These are phyloP conservation scores for Cyclotella kingstonii DNA, from an alignment of 108 stramenopile genomes.

Conservation along the genomic window DNA sequence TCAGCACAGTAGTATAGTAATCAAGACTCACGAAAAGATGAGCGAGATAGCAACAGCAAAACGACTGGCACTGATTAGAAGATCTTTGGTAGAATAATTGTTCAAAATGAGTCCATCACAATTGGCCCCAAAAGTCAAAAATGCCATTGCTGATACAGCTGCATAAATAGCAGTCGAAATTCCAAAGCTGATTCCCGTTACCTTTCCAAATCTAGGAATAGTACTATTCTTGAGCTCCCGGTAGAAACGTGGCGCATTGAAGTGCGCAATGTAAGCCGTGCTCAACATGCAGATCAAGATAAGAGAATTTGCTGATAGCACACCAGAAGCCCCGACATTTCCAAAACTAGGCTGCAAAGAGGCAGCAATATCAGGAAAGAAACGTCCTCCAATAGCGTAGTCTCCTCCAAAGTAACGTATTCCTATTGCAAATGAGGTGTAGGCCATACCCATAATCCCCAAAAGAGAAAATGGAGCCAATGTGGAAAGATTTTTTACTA, in stretches of 20 bases:
- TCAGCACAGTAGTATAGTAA: background rate
- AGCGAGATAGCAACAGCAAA: constrained; percentile 89
- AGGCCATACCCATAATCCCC: constrained; percentile 89
- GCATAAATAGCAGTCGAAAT: constrained; percentile 70
- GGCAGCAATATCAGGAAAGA: constrained; percentile 58
- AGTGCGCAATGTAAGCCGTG: constrained; percentile 95
- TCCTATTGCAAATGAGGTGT: constrained; percentile 80
- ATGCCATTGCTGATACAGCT: constrained; percentile 80
- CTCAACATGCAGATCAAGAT: constrained; percentile 93
- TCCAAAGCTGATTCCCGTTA: constrained; percentile 80
- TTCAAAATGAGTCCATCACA: constrained; percentile 91
- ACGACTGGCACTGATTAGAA: constrained; percentile 83
- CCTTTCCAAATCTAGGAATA: constrained; percentile 76
- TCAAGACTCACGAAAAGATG: constrained; percentile 55
- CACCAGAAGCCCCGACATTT: constrained; percentile 60
- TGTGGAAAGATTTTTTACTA: constrained; percentile 83
- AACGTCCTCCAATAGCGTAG: constrained; percentile 68
- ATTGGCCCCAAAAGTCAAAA: constrained; percentile 89
- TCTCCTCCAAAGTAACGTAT: constrained; percentile 76
- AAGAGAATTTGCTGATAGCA: constrained; percentile 72
- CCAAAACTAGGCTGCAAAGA: constrained; percentile 74
- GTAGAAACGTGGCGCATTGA: constrained; percentile 93
- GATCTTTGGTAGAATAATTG: constrained; percentile 90
- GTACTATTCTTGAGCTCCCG: constrained; percentile 92
- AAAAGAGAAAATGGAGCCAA: constrained; percentile 89